Evolutionary conservation across 768 basidiomycete species (phyloP), one percentile per base, ranked within the genome.

Genomic region (Phaffia tasmanica): DNA sequence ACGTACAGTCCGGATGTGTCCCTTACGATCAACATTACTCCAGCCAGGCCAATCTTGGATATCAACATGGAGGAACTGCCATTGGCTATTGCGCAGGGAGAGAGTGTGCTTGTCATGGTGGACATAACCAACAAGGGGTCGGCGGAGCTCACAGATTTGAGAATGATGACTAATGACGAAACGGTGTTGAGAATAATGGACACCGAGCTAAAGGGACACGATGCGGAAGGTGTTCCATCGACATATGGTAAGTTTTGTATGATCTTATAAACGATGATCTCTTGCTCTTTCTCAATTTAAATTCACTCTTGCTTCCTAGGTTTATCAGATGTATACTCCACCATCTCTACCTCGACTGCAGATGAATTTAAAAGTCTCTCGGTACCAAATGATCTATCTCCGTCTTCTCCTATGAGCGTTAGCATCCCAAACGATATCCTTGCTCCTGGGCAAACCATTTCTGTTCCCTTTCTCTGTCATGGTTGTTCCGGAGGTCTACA

Each of bases 1-100:
- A 82, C 83, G 1, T 93, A 94, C 73, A 85, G 84, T 14, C 80
- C 84, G 14, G 86, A 94, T 73, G 74, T 81, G 8, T 71, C 81
- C 42, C 79, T 88, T 70, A 79, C 78, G 47, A 79, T 86, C 6
- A 79, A 83, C 15, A 82, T 95, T 15, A 82, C 83, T 56, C 81
- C 84, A 50, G 81, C 84, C 1, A 79, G 82, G 32, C 86, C 89
- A 64, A 81, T 84, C 61, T 77, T 97, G 15, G 74, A 79, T 18
- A 72, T 75, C 6, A 68, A 73, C 35, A 51, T 74, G 19, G 70
- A 64, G 1, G 25, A 16, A 4, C 57, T 70, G 2, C 75, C 73
- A 4, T 16, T 58, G 2, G 7, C 47, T 9, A 54, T 74, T 3
- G 62, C 61, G 11, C 71, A 68, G 16, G 74, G 72, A 63, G 79